A percentile compares a stretch with the other conserved stretches of the same genome.
Evolutionary conservation across 2,329 filamentous ascomycete genomes (phyloP).

Genomic region (Sordariomycetes sp.): DNA sequence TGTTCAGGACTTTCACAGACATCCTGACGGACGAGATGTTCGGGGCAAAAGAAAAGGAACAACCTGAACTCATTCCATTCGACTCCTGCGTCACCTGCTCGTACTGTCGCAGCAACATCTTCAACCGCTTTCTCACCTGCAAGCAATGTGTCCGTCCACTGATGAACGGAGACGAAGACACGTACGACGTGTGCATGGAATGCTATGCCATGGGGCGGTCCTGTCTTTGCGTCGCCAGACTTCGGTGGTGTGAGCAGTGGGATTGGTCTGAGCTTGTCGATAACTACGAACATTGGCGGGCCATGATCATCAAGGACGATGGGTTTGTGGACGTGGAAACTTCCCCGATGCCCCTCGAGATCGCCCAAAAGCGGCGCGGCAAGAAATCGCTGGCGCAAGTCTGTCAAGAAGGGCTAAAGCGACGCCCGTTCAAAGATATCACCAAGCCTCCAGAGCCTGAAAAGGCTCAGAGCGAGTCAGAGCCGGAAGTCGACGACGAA

Average conservation of each 20-base stretch:
- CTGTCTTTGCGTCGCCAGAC: constrained; percentile 74
- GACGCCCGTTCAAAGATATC: constrained; percentile 74
- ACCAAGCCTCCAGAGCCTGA: constrained; percentile 42
- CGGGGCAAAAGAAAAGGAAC: constrained; percentile 53
- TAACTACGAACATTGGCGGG: constrained; percentile 76
- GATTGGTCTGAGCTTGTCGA: constrained; percentile 66
- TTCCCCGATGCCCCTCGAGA: constrained; percentile 60
- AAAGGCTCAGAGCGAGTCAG: constrained; percentile 36
- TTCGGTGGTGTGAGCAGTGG: constrained; percentile 92
- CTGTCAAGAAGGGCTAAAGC: constrained; percentile 79
- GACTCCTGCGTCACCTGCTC: constrained; percentile 92
- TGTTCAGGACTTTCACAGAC: constrained; percentile 69
- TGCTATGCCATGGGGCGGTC: constrained; percentile 97
- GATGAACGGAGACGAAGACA: constrained; percentile 61
- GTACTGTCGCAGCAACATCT: constrained; percentile 92
- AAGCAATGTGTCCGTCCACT: constrained; percentile 65
- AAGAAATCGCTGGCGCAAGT: constrained; percentile 82
- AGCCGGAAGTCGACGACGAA: constrained; percentile 54
- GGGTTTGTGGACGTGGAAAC: constrained; percentile 53
- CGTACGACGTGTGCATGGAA: constrained; percentile 96
- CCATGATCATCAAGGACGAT: constrained; percentile 64
- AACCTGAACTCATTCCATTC: constrained; percentile 64
- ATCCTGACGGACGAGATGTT: constrained; percentile 85
- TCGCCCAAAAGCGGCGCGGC: constrained; percentile 54
- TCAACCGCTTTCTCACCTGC: constrained; percentile 93